Evolutionary conservation across 768 basidiomycete genomes (phyloP).

Genomic region (Pleurotus pulmonarius): DNA sequence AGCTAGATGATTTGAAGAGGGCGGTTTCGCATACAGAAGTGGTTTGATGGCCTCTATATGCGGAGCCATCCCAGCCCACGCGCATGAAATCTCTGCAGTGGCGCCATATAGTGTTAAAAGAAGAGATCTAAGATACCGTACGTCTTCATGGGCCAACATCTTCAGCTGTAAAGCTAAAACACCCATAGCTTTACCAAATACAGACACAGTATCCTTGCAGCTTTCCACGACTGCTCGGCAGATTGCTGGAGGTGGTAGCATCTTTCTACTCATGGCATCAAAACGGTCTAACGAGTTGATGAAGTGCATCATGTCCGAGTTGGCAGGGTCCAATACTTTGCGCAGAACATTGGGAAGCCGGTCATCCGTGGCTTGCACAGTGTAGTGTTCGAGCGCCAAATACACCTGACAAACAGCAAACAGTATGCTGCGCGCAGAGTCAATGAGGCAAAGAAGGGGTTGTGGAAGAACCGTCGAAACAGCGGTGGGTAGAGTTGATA

Average conservation of each 20-base stretch:
- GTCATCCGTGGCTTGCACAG: slow-evolving; percentile 78
- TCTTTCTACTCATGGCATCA: slow-evolving; percentile 72
- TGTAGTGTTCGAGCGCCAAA: slow-evolving; percentile 84
- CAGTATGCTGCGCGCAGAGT: slow-evolving; percentile 88
- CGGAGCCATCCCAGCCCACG: slow-evolving; percentile 78
- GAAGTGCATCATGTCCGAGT: slow-evolving; percentile 73
- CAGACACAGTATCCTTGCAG: slow-evolving; percentile 78
- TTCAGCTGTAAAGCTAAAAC: slow-evolving; percentile 80
- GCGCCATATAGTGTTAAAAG: slow-evolving; percentile 86
- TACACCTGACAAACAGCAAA: slow-evolving; percentile 92
- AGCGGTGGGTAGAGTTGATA: slow-evolving; percentile 70
- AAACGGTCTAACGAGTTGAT: slow-evolving; percentile 91
- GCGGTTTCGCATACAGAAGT: slow-evolving; percentile 36
- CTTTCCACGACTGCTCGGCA: slow-evolving; percentile 79
- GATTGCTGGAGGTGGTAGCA: slow-evolving; percentile 62
- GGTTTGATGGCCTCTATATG: slow-evolving; percentile 69
- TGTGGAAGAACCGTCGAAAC: slow-evolving; percentile 66
- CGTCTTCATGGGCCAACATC: slow-evolving; percentile 73
- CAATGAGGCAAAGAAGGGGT: slow-evolving; percentile 66
- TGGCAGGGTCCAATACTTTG: slow-evolving; percentile 85
- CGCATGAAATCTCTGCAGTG: slow-evolving; percentile 78
- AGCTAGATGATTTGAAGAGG: slow-evolving; percentile 2
- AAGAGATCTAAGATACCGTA: slow-evolving; percentile 85
- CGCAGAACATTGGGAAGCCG: slow-evolving; percentile 74
- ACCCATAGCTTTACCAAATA: slow-evolving; percentile 85